These are phyloP conservation scores for Axilococcus clingmanii DNA, from an alignment of 139 green algal species.

Conservation along the genomic window DNA sequence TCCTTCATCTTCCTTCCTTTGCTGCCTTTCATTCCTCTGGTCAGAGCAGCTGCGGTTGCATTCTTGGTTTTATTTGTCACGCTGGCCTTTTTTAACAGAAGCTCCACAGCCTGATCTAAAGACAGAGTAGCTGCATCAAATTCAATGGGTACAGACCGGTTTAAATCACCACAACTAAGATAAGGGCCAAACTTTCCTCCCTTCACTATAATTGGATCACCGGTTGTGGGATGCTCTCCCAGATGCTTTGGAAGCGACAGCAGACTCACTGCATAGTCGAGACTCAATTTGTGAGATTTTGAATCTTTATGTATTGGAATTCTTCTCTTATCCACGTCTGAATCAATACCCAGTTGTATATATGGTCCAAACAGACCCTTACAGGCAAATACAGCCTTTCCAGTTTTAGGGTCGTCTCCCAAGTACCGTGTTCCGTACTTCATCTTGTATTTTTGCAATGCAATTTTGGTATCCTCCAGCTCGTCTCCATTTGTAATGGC, in stretches of 20 bases:
- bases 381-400: constrained; percentile 28
- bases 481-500: not conserved
- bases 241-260: constrained; percentile 41
- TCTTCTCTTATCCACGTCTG: constrained; percentile 6
- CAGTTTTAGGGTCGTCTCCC: constrained; percentile 1
- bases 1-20: not conserved
- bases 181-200: constrained; percentile 24
- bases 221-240: constrained; percentile 36
- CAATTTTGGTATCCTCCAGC: not conserved
- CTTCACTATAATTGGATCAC: constrained; percentile 6
- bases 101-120: constrained; percentile 19
- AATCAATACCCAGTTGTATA: constrained; percentile 37
- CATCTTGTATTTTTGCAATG: constrained; percentile 7
- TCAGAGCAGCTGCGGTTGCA: not conserved
- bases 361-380: constrained; percentile 63
- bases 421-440: not conserved
- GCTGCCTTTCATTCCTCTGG: not conserved
- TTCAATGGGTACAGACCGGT: constrained; percentile 13
- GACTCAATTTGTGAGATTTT: constrained; percentile 8
- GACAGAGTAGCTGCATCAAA: constrained; percentile 3
- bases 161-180: constrained; percentile 5
- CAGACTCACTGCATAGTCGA: constrained; percentile 39
- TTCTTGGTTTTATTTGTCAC: not conserved
- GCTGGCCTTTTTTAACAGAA: constrained; percentile 14
- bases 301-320: constrained; percentile 8